phyloP scores from a whole-genome alignment of 192 early-diverging fungal species.

The Entomortierella chlamydospora region DNA sequence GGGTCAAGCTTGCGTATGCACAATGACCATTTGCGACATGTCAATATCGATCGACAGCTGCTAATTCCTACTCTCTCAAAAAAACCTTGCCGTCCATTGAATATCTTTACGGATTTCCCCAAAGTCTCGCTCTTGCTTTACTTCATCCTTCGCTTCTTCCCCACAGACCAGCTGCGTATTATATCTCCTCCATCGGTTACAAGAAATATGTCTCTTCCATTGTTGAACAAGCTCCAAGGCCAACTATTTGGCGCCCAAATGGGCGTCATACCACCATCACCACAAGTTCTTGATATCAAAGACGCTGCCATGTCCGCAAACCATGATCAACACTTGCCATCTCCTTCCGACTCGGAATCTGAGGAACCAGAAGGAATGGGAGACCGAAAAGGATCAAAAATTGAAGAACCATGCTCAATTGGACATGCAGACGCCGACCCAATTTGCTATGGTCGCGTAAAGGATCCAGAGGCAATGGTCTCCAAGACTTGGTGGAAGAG shows the following conservation, averaged over 20 bases:
- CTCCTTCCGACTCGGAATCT: neutral
- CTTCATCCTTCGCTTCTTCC: neutral
- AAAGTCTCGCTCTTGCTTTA: neutral
- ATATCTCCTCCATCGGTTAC: neutral
- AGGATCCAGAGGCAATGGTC: constrained; percentile 63
- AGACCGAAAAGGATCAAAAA: neutral
- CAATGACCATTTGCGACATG: too few species aligned
- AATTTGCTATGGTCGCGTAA: constrained; percentile 58
- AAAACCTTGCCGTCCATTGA: too few species aligned
- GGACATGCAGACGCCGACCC: neutral
- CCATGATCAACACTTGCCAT: neutral
- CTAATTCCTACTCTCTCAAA: too few species aligned
- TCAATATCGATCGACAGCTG: too few species aligned
- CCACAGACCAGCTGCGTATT: neutral
- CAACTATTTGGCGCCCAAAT: neutral
- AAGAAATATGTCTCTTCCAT: neutral
- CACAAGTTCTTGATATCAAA: neutral
- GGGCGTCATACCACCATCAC: neutral
- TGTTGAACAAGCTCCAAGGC: neutral
- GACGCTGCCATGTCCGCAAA: too few species aligned
- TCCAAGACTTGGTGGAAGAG: constrained; percentile 70
- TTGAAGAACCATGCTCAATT: too few species aligned
- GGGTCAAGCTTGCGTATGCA: too few species aligned
- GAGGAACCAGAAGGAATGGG: neutral
- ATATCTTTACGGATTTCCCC: too few species aligned